Base-by-base conservation (phyloP, 2,329 filamentous ascomycete genomes). In the Corynespora cassiicola region DNA sequence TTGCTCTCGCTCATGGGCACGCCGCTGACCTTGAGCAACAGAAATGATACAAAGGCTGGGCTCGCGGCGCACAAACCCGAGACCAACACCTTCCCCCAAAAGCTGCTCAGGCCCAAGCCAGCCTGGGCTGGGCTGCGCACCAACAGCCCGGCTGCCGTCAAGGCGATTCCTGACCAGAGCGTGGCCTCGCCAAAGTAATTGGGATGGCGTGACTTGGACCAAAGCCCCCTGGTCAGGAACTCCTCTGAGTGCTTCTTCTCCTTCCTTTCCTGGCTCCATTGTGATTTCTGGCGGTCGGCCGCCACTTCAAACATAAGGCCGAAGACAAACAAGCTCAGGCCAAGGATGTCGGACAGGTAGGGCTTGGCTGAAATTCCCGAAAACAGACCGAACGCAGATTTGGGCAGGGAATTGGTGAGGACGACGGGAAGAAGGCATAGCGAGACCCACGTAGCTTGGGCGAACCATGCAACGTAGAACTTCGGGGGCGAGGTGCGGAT, bases 101-200 rank as follows among this genome's bases (percentile, higher is more conserved):
- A 23, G 10, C 69, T 65, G 7, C 73, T 70, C 23, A 85, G 56
- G 0, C 82, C 82, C 56, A 87, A 75, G 0, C 78, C 81, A 2
- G 71, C 55, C 60, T 82, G 80, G 2, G 79, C 79, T 0, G 79
- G 75, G n/a, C 65, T 68, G 10, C 72, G 71, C 1, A 78, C 64
- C 31, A 88, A 68, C 1, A 81, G 70, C 1, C 83, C 82, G 0
- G 77, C 80, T 0, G 81, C 76, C 1, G 74, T 67, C 5, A 80
- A 78, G 0, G 84, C 82, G 41, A 88, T 78, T 1, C 85, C 85
- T 0, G 79, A 82, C 85, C 84, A 88, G 20, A 88, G 70, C 8
- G 81, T 84, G 18, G 75, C 76, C 63, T 88, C 85, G n/a, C 85
- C 85, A 60, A 88, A 86, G 69, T 88, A 88, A 56, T 88, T 86